phyloP scores from a whole-genome alignment of 805 yeast species.

The Saturnispora diversa region DNA sequence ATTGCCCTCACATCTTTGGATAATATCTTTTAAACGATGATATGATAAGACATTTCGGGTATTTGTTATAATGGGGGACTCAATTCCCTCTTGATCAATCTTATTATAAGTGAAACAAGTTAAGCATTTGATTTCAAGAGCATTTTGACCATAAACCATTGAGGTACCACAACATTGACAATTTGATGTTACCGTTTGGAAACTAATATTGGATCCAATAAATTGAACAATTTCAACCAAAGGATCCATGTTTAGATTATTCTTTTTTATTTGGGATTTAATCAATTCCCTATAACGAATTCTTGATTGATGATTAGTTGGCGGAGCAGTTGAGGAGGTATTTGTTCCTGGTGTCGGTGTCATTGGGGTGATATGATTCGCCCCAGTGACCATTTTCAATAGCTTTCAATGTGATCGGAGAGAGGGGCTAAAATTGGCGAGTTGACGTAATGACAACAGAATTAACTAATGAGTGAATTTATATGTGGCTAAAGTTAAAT shows the following conservation, averaged over 20 bases:
- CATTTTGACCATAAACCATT: conserved; percentile 13
- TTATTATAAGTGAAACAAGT: conserved; percentile 13
- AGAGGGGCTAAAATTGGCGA: too few species aligned
- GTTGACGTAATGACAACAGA: too few species aligned
- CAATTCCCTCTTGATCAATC: too few species aligned
- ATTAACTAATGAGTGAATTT: too few species aligned
- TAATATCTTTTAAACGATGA: not conserved
- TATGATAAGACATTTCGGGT: too few species aligned
- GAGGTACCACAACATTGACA: conserved; percentile 18
- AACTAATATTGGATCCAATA: not conserved
- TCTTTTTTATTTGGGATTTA: not conserved
- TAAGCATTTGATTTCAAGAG: conserved; percentile 14
- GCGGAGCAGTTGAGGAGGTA: too few species aligned
- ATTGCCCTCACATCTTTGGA: conserved; percentile 20
- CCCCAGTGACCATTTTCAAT: too few species aligned
- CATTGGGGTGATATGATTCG: too few species aligned
- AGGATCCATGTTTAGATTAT: too few species aligned
- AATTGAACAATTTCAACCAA: conserved; percentile 1
- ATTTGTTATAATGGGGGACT: too few species aligned
- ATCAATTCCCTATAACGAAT: not conserved
- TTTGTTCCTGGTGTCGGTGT: not conserved
- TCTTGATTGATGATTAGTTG: not conserved
- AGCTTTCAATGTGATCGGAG: too few species aligned
- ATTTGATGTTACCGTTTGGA: not conserved
- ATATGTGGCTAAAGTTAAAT: too few species aligned